Base-by-base conservation (phyloP, 495 filamentous ascomycete species). In the Aspergillus olivimuriae region DNA sequence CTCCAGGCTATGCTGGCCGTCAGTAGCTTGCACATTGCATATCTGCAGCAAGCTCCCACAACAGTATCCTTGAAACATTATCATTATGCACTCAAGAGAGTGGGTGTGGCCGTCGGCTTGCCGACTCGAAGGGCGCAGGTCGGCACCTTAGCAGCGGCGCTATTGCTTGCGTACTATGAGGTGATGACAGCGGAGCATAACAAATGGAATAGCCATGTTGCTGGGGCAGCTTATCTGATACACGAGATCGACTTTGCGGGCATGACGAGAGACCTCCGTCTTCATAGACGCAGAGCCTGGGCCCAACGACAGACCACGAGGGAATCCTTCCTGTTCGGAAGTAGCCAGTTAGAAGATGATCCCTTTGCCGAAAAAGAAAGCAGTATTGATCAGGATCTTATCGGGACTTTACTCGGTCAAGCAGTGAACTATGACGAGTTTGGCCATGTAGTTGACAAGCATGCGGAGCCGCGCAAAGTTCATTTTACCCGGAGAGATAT, bases 131-230 rank as follows among this genome's bases (percentile, higher is more conserved):
- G 92, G n/a, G 78, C 77, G 12, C 80, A 88, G 46, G 73, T 87
- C 9, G 81, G 86, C 0, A 96, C 91, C 0, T 69, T 98, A 12
- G 89, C 91, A 10, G 89, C 92, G 12, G 86, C 87, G 1, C 67
- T 95, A n/a, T 66, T 96, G 14, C 75, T 98, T 17, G 87, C 83
- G 1, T 98, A 86, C 55, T 98, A 95, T 56, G 92, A 97, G 59
- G 87, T 95, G 16, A 89, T 90, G 77, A 84, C 85, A 34, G 92
- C 89, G 12, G 92, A 98, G 52, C 92, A 96, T 55, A 78, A 84
- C 39, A 95, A 95, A 62, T 98, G 92, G 92, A 89, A 86, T 52
- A 90, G 80, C 42, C 92, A 98, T 57, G 72, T 97, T 47, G 77
- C 83, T 28, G 92, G 92, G 8, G 84, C 90, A 10, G 81, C 83